phyloP scores from a whole-genome alignment of 1,139 yeast species.

The Kodamaea derodonti region DNA sequence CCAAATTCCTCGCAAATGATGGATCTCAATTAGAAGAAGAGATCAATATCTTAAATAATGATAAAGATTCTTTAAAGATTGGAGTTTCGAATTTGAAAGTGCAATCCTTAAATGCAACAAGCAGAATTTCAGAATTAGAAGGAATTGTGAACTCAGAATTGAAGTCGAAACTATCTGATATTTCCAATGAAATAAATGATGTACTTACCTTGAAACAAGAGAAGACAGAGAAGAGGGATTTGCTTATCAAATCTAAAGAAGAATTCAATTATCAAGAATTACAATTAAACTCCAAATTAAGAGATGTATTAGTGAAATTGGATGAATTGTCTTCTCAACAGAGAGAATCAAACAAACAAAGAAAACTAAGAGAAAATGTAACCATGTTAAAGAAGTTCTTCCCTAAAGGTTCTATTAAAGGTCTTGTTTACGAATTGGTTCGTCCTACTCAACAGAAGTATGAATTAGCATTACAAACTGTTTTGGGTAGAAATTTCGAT shows the following conservation, averaged over 20 bases:
- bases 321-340: conserved; percentile 74
- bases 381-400: conserved; percentile 62
- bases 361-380: conserved; percentile 67
- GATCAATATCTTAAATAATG: conserved; percentile 39
- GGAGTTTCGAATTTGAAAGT: conserved; percentile 38
- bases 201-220: conserved; percentile 32
- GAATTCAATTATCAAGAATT: conserved; percentile 46
- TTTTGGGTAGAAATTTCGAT: conserved; percentile 76
- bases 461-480: conserved; percentile 73
- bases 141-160: conserved; percentile 29
- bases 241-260: conserved; percentile 44
- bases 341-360: conserved; percentile 71
- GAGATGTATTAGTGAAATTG: conserved; percentile 56
- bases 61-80: conserved; percentile 38
- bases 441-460: conserved; percentile 74
- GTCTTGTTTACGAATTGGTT: conserved; percentile 75
- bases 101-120: conserved; percentile 40
- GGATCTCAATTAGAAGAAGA: conserved; percentile 59
- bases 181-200: conserved; percentile 30
- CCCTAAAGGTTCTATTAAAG: conserved; percentile 70
- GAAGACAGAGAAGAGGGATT: conserved; percentile 39
- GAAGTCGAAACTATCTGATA: conserved; percentile 29
- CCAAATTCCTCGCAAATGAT: conserved; percentile 50
- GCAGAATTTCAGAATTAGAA: conserved; percentile 36
- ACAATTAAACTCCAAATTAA: conserved; percentile 59